Base-by-base conservation (phyloP, 2,329 filamentous ascomycete species). In the Biscogniauxia sp. region DNA sequence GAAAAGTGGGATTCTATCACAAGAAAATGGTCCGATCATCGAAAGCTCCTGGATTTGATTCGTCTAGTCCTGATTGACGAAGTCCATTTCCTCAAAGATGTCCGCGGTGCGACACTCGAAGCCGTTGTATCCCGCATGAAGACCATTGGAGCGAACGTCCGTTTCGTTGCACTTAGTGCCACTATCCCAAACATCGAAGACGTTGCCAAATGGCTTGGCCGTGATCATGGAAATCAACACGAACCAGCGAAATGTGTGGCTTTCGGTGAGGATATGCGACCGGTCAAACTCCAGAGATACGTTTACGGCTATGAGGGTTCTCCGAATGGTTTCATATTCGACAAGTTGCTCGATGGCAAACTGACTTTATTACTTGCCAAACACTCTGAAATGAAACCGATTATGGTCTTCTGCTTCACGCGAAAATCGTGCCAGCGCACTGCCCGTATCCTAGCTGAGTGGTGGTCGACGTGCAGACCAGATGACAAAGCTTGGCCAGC, bases 1-100 rank as follows among this genome's bases (percentile, higher is more conserved):
- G 92, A 96, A 74, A 96, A 96, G 70, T 96, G 92, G 92, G 92
- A 96, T 71, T 94, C 91, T 61, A 88, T 95, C 73, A 96, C 92
- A 0, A 82, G 92, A 19, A 93, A 92, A 70, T 96, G 92, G 92
- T 87, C 88, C 67, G 92, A 96, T 67, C 89, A 96, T 68, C 82
- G 83, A 56, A 89, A 82, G 64, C 77, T 96, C 19, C 85, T 96
- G 75, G 84, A 88, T 61, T 80, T 93, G 63, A 85, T 96, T 53
- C 90, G 89, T 62, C 77, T 96, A 0, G 92, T 95, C 63, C 81
- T 96, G 20, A 93, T 96, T 59, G 92, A 96, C 67, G 92, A 96
- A 70, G 91, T 96, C 0, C 92, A 96, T 66, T 92, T 95, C 41
- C 80, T 96, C 57, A 94, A 92, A 68, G 91, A 95, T 68, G 77